A percentile compares a stretch with the other conserved stretches of the same genome.
These are phyloP conservation scores for Xenoacremonium recifei DNA, from an alignment of 2,329 filamentous ascomycete species.

Conservation along the genomic window DNA sequence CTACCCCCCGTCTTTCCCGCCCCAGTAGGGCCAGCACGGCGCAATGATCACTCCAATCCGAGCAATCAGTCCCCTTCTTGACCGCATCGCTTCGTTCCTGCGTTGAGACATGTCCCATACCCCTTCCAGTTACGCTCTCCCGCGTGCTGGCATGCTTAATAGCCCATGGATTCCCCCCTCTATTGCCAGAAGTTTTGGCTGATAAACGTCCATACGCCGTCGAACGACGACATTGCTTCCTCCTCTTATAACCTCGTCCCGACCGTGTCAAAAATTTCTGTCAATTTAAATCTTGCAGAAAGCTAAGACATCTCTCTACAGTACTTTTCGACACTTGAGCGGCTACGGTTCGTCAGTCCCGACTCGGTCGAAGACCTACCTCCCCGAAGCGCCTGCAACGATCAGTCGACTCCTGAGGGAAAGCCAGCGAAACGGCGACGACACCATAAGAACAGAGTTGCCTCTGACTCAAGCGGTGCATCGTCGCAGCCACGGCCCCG, in stretches of 20 bases:
- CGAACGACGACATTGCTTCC: too few species aligned
- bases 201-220: too few species aligned
- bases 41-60: slow-evolving; percentile 16
- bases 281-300: too few species aligned
- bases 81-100: slow-evolving; percentile 32
- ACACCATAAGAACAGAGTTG: slow-evolving; percentile 14
- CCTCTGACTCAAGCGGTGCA: slow-evolving; percentile 15
- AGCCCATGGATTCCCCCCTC: slow-evolving; percentile 21
- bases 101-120: slow-evolving; percentile 39
- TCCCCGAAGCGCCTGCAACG: slow-evolving; percentile 17
- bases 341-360: slow-evolving; percentile 60
- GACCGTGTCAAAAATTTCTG: too few species aligned
- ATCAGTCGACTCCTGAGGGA: slow-evolving; percentile 13
- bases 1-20: slow-evolving; percentile 11
- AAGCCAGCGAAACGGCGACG: slow-evolving; percentile 16
- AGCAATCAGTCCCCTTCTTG: slow-evolving; percentile 19
- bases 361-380: slow-evolving; percentile 15
- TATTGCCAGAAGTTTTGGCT: too few species aligned
- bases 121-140: slow-evolving; percentile 26
- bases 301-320: slow-evolving; percentile 34
- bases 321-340: slow-evolving; percentile 74
- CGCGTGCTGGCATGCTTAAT: slow-evolving; percentile 23
- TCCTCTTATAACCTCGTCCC: too few species aligned
- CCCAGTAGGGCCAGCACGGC: too few species aligned
- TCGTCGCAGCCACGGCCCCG: slow-evolving; percentile 25